phyloP scores from a whole-genome alignment of 805 yeast genomes.

The Wickerhamomyces bovis region DNA sequence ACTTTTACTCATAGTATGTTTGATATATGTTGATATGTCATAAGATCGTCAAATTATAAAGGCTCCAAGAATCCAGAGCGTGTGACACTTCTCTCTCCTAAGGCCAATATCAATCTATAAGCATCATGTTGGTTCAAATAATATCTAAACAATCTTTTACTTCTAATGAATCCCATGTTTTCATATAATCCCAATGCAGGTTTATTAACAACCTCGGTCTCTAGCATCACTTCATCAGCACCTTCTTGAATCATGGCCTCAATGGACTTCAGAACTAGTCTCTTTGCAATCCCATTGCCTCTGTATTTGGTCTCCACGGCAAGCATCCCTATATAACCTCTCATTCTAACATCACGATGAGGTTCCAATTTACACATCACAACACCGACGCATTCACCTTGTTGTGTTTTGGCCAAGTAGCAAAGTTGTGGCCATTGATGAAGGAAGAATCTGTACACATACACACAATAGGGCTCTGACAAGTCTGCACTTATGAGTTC shows the following conservation, averaged over 20 bases:
- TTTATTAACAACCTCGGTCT: conserved; percentile 78
- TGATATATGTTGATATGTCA: no score
- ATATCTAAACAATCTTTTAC: conserved; percentile 76
- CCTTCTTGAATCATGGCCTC: conserved; percentile 54
- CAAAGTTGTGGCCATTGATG: conserved; percentile 89
- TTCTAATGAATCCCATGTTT: conserved; percentile 66
- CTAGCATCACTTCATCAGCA: conserved; percentile 89
- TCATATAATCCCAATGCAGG: conserved; percentile 70
- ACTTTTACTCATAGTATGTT: no score
- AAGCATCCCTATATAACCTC: conserved; percentile 97
- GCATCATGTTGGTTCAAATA: conserved; percentile 94
- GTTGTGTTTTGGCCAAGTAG: conserved; percentile 46
- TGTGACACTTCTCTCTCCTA: conserved; percentile 51
- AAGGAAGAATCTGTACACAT: conserved; percentile 85
- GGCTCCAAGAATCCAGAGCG: conserved; percentile 47
- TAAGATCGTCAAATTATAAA: background rate
- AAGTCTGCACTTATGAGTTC: conserved; percentile 63
- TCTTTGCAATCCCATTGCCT: conserved; percentile 77
- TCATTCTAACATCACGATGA: conserved; percentile 62
- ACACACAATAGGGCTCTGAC: conserved; percentile 91
- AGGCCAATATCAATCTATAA: conserved; percentile 74
- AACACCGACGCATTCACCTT: conserved; percentile 58
- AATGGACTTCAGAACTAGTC: conserved; percentile 56
- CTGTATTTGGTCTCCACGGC: conserved; percentile 71
- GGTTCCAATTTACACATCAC: conserved; percentile 76